phyloP scores from a whole-genome alignment of 257 asterid species.

The Avicennia marina region DNA sequence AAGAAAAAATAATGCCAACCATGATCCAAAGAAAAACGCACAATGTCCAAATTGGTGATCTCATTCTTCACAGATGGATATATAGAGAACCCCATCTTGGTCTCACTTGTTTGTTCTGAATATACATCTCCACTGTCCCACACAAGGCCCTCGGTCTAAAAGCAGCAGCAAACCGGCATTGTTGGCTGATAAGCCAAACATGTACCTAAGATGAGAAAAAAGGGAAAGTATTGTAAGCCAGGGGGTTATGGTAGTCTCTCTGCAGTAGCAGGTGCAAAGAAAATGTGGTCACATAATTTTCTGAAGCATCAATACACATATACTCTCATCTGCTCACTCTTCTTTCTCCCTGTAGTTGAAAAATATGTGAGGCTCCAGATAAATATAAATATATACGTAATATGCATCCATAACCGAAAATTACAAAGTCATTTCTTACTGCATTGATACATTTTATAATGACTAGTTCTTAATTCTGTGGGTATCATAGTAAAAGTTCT shows the following conservation, averaged over 20 bases:
- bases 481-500: background rate
- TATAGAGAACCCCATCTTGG: background rate
- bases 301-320: background rate
- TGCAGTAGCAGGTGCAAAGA: background rate
- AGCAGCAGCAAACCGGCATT: constrained; percentile 2
- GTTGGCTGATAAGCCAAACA: constrained; percentile 1
- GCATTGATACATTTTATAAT: too few species aligned
- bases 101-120: background rate
- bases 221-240: background rate
- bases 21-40: too few species aligned
- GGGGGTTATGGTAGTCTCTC: background rate
- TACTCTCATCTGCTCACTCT: background rate
- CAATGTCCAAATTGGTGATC: too few species aligned
- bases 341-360: too few species aligned
- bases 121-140: background rate
- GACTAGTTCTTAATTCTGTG: background rate
- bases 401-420: background rate
- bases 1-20: too few species aligned
- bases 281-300: background rate
- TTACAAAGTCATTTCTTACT: background rate
- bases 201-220: background rate
- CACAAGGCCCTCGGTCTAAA: background rate
- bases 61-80: too few species aligned
- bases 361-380: too few species aligned
- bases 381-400: background rate